Evolutionary conservation across 805 yeast species (phyloP).

Genomic region (Kodamaea neixiangensis): DNA sequence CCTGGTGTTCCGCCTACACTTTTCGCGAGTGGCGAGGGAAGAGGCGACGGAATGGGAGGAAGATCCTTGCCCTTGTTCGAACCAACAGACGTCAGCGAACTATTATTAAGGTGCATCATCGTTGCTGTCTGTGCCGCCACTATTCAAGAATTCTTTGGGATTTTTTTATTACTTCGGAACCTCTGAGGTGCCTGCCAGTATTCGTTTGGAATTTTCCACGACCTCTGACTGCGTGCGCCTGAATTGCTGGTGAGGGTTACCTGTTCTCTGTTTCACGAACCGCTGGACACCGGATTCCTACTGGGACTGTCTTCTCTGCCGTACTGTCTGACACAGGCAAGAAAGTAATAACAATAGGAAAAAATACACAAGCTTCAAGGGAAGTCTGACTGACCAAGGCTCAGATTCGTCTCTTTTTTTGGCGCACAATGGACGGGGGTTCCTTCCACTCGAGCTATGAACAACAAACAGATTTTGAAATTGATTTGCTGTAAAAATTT

Average conservation of each 20-base stretch:
- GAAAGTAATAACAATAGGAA: neutral
- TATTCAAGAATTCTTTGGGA: too few relatives aligned
- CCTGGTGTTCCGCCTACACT: neutral
- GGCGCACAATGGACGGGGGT: slow-evolving; percentile 3
- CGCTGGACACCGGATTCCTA: too few relatives aligned
- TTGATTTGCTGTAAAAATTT: slow-evolving; percentile 2
- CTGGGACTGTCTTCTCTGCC: neutral
- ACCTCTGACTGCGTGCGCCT: too few relatives aligned
- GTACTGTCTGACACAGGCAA: neutral
- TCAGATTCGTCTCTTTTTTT: slow-evolving; percentile 2
- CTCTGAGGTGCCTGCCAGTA: too few relatives aligned
- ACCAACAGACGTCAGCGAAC: slow-evolving; percentile 23
- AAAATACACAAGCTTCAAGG: neutral
- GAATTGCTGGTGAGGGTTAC: too few relatives aligned
- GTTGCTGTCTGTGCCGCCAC: neutral
- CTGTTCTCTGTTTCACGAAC: too few relatives aligned
- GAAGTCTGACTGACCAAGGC: neutral
- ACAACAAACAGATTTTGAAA: slow-evolving; percentile 1
- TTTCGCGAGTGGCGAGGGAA: slow-evolving; percentile 9
- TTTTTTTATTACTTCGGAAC: too few relatives aligned
- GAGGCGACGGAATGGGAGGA: slow-evolving; percentile 39
- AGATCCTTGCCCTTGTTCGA: slow-evolving; percentile 34
- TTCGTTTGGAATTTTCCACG: too few relatives aligned
- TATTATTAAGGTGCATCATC: slow-evolving; percentile 21
- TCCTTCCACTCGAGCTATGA: slow-evolving; percentile 1